Base-by-base conservation (phyloP, 495 filamentous ascomycete genomes). In the Trichocladium antarcticum region DNA sequence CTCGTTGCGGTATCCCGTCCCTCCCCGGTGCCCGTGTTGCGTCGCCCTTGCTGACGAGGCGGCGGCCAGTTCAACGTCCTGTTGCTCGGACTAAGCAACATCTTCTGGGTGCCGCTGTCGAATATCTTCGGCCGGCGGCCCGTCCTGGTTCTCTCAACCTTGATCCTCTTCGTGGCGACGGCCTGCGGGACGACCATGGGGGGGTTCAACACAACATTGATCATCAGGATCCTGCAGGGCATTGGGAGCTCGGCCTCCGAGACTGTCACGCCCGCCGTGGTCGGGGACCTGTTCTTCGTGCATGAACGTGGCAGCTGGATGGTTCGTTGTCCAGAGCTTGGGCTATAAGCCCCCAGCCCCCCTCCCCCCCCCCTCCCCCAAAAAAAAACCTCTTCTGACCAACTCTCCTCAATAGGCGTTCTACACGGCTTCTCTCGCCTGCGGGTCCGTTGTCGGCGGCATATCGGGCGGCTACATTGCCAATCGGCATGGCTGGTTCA, bases 91-190 rank as follows among this genome's bases (percentile, higher is more conserved):
- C 32, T 64, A 5, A 54, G 60, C 0, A 66, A 66, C 34, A 54
- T 61, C 40, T 65, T 77, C 46, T 76, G 75, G 71, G 71, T 73
- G n/a, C 77, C 77, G 0, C 43, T 80, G n/a, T 73, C 76, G 6
- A 75, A 76, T 45, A 64, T 74, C 9, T 80, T 63, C 46, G 76
- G 77, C 4, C 68, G 75, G n/a, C 71, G 76, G 3, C 73, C 72
- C 5, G 65, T 77, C 28, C 70, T 76, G 28, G 60, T 80, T 7
- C 31, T 76, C 6, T 77, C 74, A 6, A 57, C 70, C 1, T 45
- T 74, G 9, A 59, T 66, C 34, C 68, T 70, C 51, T 54, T 70
- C 1, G 58, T 72, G 1, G 70, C 68, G 42, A 74, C 74, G 15
- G 58, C 69, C 14, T 71, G 68, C 20, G 77, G 74, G 32, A 71